phyloP scores from a whole-genome alignment of 2,329 filamentous ascomycete species.

The Ophiostoma populinum region DNA sequence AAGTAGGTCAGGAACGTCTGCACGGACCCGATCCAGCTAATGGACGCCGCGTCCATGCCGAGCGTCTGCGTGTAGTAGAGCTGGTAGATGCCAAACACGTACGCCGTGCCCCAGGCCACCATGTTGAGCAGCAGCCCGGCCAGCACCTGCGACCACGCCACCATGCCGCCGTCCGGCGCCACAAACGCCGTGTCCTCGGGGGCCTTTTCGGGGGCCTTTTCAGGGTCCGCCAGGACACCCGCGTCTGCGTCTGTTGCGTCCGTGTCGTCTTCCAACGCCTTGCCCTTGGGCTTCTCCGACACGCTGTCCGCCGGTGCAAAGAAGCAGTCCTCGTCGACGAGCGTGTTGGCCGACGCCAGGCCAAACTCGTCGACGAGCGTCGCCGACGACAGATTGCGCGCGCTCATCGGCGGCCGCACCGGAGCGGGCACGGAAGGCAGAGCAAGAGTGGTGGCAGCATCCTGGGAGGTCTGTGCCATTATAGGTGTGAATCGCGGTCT shows the following conservation, averaged over 20 bases:
- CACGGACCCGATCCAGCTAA: constrained; percentile 33
- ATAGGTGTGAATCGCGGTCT: too few species aligned
- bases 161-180: constrained; percentile 26
- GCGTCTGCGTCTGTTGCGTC: neutral
- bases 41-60: constrained; percentile 18
- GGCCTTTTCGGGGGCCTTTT: neutral
- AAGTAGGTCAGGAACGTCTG: constrained; percentile 33
- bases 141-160: constrained; percentile 33
- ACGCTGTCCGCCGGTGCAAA: neutral
- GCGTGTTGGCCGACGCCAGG: constrained; percentile 4
- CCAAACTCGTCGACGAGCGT: neutral
- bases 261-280: neutral
- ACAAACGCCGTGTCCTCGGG: neutral
- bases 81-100: constrained; percentile 32
- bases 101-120: constrained; percentile 32
- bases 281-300: neutral
- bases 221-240: neutral
- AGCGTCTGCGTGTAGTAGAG: constrained; percentile 24
- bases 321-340: constrained; percentile 4
- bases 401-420: neutral
- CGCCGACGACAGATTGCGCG: neutral
- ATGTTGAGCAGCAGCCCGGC: constrained; percentile 29
- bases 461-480: too few species aligned
- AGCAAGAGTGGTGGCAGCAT: too few species aligned
- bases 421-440: neutral